Conservation (phyloP, 225 moss, liverwort and hornwort genomes). For the Thuidium tamariscinum region DNA sequence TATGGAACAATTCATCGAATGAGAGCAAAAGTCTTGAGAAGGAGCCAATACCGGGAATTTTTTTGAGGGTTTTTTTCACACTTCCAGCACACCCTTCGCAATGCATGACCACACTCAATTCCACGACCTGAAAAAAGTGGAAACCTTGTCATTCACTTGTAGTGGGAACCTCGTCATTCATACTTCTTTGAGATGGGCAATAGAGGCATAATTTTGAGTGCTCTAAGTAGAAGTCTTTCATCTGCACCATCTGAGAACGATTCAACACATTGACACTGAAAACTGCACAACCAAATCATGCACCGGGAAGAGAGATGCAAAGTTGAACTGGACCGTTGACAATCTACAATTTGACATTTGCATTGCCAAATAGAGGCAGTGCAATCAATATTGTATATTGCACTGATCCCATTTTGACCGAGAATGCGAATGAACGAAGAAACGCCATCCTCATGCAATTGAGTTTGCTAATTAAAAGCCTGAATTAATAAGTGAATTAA, state of each 20-base stretch:
- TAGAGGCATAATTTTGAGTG: neutral
- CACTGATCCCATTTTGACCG: neutral
- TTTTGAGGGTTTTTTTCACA: slow-evolving; percentile 37
- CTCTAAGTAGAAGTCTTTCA: neutral
- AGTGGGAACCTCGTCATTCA: no score
- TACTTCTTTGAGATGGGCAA: neutral
- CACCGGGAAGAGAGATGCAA: neutral
- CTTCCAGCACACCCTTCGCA: slow-evolving; percentile 56
- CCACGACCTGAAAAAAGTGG: slow-evolving; percentile 24
- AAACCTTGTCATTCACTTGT: neutral
- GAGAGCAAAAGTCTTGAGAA: neutral
- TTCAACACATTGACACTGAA: neutral
- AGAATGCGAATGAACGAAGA: neutral
- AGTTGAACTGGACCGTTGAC: neutral
- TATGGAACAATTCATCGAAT: neutral
- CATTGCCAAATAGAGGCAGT: neutral
- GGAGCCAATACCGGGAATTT: slow-evolving; percentile 26
- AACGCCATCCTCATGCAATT: neutral
- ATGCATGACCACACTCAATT: slow-evolving; percentile 43
- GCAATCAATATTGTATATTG: neutral
- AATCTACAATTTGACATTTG: neutral
- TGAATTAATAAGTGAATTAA: neutral
- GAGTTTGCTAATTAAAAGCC: neutral
- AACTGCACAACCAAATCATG: neutral
- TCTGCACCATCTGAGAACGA: neutral